Base-by-base conservation (phyloP, 108 stramenopile species). In the Cyclotella distinguenda region DNA sequence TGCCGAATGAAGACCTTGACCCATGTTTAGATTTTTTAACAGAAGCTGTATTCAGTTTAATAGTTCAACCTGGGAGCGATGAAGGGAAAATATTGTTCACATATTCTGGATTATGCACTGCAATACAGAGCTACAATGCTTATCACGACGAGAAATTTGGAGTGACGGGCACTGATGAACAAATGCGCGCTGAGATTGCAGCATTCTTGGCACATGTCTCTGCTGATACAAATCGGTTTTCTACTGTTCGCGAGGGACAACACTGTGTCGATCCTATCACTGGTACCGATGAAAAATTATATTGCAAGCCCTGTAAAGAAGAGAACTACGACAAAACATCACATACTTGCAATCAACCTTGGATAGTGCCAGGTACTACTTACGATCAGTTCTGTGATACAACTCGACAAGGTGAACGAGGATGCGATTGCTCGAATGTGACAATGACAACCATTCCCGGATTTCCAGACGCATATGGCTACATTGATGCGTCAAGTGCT, bases 101-200 rank as follows among this genome's bases (percentile, higher is more conserved):
- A 23, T 78, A 78, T 45, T 28, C 25, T 6, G 77, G 77, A 21
- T 34, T 78, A 18, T 78, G 77, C 46, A 43, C 39, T 50, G 77
- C 77, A 2, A 69, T 78, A 6, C 10, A 25, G 10, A 39, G 36
- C 23, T 78, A 78, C 64, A 78, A 78, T 22, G 8, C 19, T 15
- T 45, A 55, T 28, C 77, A 78, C 28, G 77, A 78, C 32, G 77
- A 78, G 47, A 70, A 78, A 35, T 78, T 78, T 61, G 77, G 64
- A 8, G 26, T 19, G 21, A 66, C 60, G 68, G 77, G 77, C 11
- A 64, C 58, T 22, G 64, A 74, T 21, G 64, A 52, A 26, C 64
- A 59, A 26, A 46, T 70, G 0, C 77, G 77, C 0, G 44, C 46
- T 18, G 77, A 78, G 26, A 16, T 78, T 4, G 64, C 69, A 3